Base-by-base conservation (phyloP, 2,329 filamentous ascomycete genomes). In the Sclerotinia nivalis region DNA sequence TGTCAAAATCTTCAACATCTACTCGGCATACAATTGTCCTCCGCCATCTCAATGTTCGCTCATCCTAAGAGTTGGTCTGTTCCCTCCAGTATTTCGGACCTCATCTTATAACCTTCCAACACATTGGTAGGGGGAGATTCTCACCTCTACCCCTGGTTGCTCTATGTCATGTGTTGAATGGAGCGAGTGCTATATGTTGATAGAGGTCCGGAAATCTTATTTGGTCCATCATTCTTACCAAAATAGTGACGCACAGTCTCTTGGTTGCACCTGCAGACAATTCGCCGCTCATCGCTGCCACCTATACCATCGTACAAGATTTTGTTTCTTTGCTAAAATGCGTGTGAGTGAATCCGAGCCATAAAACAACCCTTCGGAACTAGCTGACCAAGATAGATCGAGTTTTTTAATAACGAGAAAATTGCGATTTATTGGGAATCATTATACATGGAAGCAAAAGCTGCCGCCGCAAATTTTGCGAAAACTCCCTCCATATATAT, bases 391-490 rank as follows among this genome's bases (percentile, higher is more conserved):
- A 28, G 7, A 12, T 18, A 65, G 47, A 52, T 64, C 12, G 13
- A 10, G 1, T 28, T 40, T 10, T 22, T 28, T 15, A 31, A 6
- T 10, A n/a, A 64, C 28, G 34, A 40, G 45, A 59, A 66, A 52
- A 43, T 45, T 59, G 43, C 54, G 20, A 60, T 70, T 47, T 40
- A 66, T 71, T 60, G 67, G 54, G 68, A 66, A 69, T 71, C 70
- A 70, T 71, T 62, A 55, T 70, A 70, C 61, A 71, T 60, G 49
- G 56, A 52, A 45, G 58, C 31, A 47, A 56, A 54, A 47, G 28
- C 49, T 60, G 28, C 54, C 52, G n/a, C 55, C 60, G 18, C 5
- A 25, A n/a, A 2, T 45, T 7, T 50, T 18, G 13, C 54, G 47
- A 62, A 2, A 70, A 68, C 52, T 68, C 69, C 49, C 56, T 54